phyloP scores from a whole-genome alignment of 805 yeast genomes.

The Myxozyma monticola region DNA sequence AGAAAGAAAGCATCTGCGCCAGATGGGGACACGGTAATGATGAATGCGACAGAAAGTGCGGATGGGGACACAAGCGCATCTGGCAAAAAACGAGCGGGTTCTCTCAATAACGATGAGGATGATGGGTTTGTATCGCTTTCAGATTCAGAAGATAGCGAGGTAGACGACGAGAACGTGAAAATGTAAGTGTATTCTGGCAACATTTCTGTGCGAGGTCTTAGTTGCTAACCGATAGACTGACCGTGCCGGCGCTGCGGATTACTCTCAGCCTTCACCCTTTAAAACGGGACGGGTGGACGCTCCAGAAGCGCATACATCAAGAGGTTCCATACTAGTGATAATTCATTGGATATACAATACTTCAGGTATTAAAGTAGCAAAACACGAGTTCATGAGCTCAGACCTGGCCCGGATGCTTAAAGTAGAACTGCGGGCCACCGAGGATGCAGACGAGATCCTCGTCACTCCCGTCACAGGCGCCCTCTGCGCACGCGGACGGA shows the following conservation, averaged over 20 bases:
- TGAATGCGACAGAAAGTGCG: background rate
- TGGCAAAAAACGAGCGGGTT: background rate
- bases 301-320: too few relatives aligned
- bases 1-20: conserved; percentile 1
- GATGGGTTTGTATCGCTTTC: conserved; percentile 1
- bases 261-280: background rate
- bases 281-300: conserved; percentile 2
- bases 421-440: conserved; percentile 5
- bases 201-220: background rate
- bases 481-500: background rate
- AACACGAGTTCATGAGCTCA: background rate
- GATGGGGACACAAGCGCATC: background rate
- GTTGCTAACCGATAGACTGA: conserved; percentile 1
- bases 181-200: background rate
- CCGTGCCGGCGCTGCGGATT: conserved; percentile 2
- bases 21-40: background rate
- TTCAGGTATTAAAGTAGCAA: background rate
- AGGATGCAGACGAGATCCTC: too few relatives aligned
- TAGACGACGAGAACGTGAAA: conserved; percentile 7
- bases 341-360: background rate
- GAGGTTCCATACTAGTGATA: background rate
- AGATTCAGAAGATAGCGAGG: background rate
- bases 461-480: background rate
- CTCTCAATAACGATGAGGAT: background rate
- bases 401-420: background rate